Percentiles rank a stretch among this genome's conserved stretches.
Conservation (phyloP, 495 filamentous ascomycete species). For the Daldinia childiae region DNA sequence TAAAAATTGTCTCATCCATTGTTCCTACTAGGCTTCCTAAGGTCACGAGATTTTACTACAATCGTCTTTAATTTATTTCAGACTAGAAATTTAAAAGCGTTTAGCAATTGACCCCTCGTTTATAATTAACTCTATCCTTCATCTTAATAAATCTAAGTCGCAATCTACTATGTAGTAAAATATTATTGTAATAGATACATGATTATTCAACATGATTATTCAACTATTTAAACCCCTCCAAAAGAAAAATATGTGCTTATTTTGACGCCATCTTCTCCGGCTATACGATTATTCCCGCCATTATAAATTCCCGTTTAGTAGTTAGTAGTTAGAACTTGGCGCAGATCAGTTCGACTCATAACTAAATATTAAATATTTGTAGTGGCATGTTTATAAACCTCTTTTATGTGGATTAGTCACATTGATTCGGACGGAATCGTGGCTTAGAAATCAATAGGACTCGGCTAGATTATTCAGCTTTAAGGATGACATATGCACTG, state of each 20-base stretch:
- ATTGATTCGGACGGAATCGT: not conserved
- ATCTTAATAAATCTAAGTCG: not conserved
- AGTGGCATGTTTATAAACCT: constrained; percentile 1
- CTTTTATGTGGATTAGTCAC: constrained; percentile 9
- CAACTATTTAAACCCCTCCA: not conserved
- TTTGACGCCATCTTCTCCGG: not conserved
- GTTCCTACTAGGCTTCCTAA: not conserved
- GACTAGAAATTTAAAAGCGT: not conserved
- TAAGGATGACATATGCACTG: constrained; percentile 16
- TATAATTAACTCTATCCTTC: not conserved
- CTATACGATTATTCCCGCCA: not conserved
- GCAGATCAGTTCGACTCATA: not conserved
- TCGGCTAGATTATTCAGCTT: constrained; percentile 27
- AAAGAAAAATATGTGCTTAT: not conserved
- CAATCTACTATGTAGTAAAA: not conserved
- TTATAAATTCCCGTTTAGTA: not conserved
- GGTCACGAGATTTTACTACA: not conserved
- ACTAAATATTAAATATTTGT: not conserved
- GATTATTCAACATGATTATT: not conserved
- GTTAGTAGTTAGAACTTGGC: not conserved
- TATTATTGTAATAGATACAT: not conserved
- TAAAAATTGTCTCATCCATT: constrained; percentile 3
- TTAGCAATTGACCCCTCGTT: not conserved
- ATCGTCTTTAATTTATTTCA: not conserved
- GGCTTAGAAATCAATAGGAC: constrained; percentile 36